Evolutionary conservation across 805 yeast genomes (phyloP), one percentile per base, ranked within the genome.

Genomic region (Lipomyces lipofer): DNA sequence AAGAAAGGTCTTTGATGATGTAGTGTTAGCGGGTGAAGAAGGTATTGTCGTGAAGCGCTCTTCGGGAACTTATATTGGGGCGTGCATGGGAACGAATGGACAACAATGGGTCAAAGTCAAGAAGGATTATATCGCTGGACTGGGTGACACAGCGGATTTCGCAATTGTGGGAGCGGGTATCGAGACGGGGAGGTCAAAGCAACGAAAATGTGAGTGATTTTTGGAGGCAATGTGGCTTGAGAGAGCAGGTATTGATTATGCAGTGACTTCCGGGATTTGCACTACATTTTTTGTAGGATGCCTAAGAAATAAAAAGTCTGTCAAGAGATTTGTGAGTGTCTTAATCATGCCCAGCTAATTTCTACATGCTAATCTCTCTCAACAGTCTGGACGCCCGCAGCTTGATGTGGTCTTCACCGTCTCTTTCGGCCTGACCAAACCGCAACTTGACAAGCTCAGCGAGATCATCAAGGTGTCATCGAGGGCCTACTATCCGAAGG

Each of bases 81-180:
- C 54, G 4, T 39, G 38, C 19, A 42, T 55, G 52, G 39, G 30
- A 15, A 21, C 7, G n/a, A 9, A 21, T 9, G 4, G 9, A 27
- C 43, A 51, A 13, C 42, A 12, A 21, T 56, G 60, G 60, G 38
- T 52, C 15, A 56, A 56, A 25, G 17, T 56, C 19, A 56, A 56
- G 43, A 38, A 36, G 19, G 60, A 56, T 22, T 56, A 56, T 19
- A 28, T 56, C 19, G 21, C 54, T 3, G 60, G 60, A 5, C 36
- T 21, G 5, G 60, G 60, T 4, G 60, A 56, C 27, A 45, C 53
- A 2, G 51, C 49, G 10, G 58, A 56, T 33, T 49, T 51, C 25
- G 52, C 54, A n/a, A 43, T 56, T 3, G 35, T 56, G 25, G 60
- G 60, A 6, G 58, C 51, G 1, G 56, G 51, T 2, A 22, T 43